Conservation (phyloP, 345 rosid species). For the Conringia planisiliqua region DNA sequence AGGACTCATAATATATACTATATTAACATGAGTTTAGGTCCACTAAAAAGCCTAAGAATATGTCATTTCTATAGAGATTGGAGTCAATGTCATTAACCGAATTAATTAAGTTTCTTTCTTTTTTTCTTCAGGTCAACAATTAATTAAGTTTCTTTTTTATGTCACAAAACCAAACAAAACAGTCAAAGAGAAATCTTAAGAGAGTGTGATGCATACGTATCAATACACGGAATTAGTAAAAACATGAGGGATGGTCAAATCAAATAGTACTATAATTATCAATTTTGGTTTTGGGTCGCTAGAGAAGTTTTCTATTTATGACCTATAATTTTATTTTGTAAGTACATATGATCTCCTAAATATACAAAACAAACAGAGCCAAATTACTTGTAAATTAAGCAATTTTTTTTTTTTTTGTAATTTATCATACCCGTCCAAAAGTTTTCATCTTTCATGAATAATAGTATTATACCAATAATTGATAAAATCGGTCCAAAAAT, state of each 20-base stretch:
- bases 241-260: constrained; percentile 27
- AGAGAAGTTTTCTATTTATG: constrained; percentile 9
- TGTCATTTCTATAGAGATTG: neutral
- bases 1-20: neutral
- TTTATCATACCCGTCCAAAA: constrained; percentile 5
- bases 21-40: constrained; percentile 23
- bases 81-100: constrained; percentile 15
- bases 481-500: neutral
- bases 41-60: neutral
- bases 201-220: constrained; percentile 13
- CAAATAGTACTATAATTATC: constrained; percentile 24
- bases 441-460: constrained; percentile 6
- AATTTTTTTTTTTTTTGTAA: neutral
- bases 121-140: neutral
- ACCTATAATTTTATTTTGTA: neutral
- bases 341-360: neutral
- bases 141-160: neutral
- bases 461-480: constrained; percentile 2
- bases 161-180: constrained; percentile 5
- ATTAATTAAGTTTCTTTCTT: neutral
- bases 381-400: neutral
- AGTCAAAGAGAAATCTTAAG: constrained; percentile 5
- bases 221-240: constrained; percentile 26
- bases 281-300: constrained; percentile 6
- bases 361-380: constrained; percentile 6